Evolutionary conservation across 495 filamentous ascomycete species (phyloP), one percentile per base, ranked within the genome.

Genomic region (Extremus antarcticus): DNA sequence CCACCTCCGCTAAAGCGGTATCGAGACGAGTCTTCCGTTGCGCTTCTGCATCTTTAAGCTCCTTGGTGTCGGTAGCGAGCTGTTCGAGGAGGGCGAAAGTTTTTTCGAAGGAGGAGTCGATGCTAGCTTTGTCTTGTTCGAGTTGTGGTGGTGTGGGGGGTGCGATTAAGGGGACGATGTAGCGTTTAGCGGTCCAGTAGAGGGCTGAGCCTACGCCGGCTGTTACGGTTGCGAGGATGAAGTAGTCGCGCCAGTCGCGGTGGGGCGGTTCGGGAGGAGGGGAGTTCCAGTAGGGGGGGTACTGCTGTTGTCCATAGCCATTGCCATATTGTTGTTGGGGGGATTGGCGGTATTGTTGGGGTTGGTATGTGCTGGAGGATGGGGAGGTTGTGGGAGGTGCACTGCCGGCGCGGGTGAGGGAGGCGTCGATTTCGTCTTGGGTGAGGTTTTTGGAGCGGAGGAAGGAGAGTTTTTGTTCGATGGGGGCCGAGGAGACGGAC

Each of bases 211-310:
- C 77, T 2, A 94, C 82, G 39, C 88, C 87, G 41, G 86, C 84
- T 58, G 91, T 83, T 9, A 94, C 85, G 0, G 90, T 96, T 9
- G 90, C 90, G 87, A 94, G 88, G 61, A 96, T 94, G 66, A 96
- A 99, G 86, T 87, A 96, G 63, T 99, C 92, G 47, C 92, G 78
- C 92, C 92, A 99, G 68, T 99, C 92, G 58, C 92, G 78, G 63
- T 81, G 83, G 7, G 92, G 88, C 23, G 32, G 22, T 57, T 84
- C 76, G 62, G 78, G 77, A 50, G 84, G 82, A 17, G 80, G 81
- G 54, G 84, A 84, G 68, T 69, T 70, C 72, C 89, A 94, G 66
- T 87, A 88, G 55, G 78, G 79, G 21, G 71, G 70, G 63, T 78
- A 79, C 21, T 57, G 54, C 17, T 29, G 39, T 16, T 50, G 19